A percentile compares a stretch with the other conserved stretches of the same genome.
phyloP scores from a whole-genome alignment of 352 stramenopile species.

The Globisporangium alternatum region DNA sequence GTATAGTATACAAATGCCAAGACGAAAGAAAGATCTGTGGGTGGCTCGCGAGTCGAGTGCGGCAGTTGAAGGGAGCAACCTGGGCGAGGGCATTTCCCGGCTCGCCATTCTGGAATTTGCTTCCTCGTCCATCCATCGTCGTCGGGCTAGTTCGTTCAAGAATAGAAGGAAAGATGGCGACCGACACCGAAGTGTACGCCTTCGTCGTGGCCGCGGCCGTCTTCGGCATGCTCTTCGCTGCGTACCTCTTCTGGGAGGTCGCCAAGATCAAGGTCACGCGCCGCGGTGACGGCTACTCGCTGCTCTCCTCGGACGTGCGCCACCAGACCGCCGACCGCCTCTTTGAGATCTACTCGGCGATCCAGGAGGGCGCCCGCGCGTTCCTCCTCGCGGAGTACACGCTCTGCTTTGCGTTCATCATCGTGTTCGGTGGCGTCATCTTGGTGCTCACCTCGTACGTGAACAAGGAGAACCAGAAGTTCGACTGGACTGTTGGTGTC shows the following conservation, averaged over 20 bases:
- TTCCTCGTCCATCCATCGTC: constrained; percentile 22
- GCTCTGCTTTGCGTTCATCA: constrained; percentile 97
- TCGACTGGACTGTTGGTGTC: constrained; percentile 89
- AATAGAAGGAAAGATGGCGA: constrained; percentile 40
- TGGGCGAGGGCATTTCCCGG: background rate
- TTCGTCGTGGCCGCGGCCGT: constrained; percentile 58
- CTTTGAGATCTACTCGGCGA: constrained; percentile 94
- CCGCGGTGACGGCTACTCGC: constrained; percentile 77
- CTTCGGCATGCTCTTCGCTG: constrained; percentile 81
- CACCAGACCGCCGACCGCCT: constrained; percentile 83
- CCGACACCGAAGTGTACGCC: constrained; percentile 56
- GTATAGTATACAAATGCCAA: constrained; percentile 26
- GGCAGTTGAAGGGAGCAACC: constrained; percentile 15
- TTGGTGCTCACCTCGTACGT: constrained; percentile 92
- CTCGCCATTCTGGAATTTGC: constrained; percentile 68
- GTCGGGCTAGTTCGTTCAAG: constrained; percentile 14
- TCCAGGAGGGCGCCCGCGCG: constrained; percentile 96
- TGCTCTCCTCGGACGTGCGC: constrained; percentile 69
- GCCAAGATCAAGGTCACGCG: constrained; percentile 87
- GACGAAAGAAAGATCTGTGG: constrained; percentile 19
- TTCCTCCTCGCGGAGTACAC: constrained; percentile 98
- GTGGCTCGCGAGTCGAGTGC: background rate
- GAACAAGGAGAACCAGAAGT: constrained; percentile 78
- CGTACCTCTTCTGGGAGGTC: constrained; percentile 87
- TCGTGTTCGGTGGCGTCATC: constrained; percentile 83